Evolutionary conservation across 1,284 basidiomycete species (phyloP), one percentile per base, ranked within the genome.

Genomic region (Mycosarcoma maydis): DNA sequence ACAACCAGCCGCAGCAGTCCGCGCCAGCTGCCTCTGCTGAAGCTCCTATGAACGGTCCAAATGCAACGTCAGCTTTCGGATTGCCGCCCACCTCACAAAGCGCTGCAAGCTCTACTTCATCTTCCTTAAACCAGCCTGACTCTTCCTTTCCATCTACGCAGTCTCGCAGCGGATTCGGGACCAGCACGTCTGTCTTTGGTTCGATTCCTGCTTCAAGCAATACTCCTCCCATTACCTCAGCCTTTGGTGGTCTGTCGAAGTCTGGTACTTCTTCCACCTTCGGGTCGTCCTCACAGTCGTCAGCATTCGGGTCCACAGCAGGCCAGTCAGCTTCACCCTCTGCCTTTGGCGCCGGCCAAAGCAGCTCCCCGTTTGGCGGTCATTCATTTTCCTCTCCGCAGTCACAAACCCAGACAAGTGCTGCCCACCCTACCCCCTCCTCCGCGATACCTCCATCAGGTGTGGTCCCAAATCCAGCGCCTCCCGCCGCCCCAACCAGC

Each of bases 141-240:
- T 43, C 51, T 0, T 52, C 54, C 4, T 45, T 49, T 42, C 19
- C 54, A 6, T 34, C 49, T 8, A 37, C 51, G 11, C 49, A 48
- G 38, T 32, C 37, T 7, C 24, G 24, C 3, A 45, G 34, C 42
- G 41, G 32, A 37, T 50, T 47, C 10, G 42, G 37, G 20, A 26
- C 32, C 16, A 32, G 22, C 16, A 32, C 45, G 13, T 60, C 64
- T 17, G 54, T 57, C n/a, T 57, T 61, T n/a, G 64, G 56, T 14
- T 48, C 44, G 7, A 10, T 37, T 4, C 8, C 41, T 1, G 30
- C 7, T 13, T 8, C 23, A 3, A 43, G 20, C 37, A 29, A 32
- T 3, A 16, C 32, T 2, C 3, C 52, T 32, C 9, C 36, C 3
- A 11, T 48, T 2, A 34, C 48, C 19, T 57, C 54, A 20, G 37